A percentile compares a stretch with the other conserved stretches of the same genome.
phyloP scores from a whole-genome alignment of 164 flowering plant species.

The Nymphaea colorata region DNA sequence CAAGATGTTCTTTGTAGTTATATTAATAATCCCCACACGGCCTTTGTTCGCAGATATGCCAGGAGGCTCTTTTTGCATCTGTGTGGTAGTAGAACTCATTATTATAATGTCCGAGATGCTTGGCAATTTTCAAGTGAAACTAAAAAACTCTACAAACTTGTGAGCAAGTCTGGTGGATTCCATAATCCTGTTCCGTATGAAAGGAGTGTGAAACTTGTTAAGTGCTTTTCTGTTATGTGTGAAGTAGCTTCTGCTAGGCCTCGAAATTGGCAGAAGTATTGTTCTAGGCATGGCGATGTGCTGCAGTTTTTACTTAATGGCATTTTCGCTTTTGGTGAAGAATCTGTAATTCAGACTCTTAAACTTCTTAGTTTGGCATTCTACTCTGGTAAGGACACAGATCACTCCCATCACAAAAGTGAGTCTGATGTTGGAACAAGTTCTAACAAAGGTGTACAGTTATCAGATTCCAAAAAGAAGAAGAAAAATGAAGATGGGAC shows the following conservation, averaged over 20 bases:
- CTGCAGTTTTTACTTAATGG: conserved; percentile 67
- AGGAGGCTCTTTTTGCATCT: conserved; percentile 93
- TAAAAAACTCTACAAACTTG: conserved; percentile 71
- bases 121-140: conserved; percentile 97
- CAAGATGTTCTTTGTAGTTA: conserved; percentile 98
- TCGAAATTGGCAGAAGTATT: conserved; percentile 97
- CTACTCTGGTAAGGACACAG: conserved; percentile 68
- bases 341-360: conserved; percentile 76
- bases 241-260: conserved; percentile 94
- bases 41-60: conserved; percentile 87
- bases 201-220: conserved; percentile 89
- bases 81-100: conserved; percentile 95
- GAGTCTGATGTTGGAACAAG: conserved; percentile 54
- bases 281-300: conserved; percentile 78
- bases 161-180: conserved; percentile 77
- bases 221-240: conserved; percentile 74
- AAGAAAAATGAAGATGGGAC: conserved; percentile 80
- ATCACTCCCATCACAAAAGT: conserved; percentile 42
- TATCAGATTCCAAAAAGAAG: conserved; percentile 76
- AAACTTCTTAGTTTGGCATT: conserved; percentile 79
- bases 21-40: conserved; percentile 78
- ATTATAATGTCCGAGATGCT: conserved; percentile 86
- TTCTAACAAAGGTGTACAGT: conserved; percentile 39
- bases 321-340: conserved; percentile 76
- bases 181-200: conserved; percentile 63